A percentile compares a stretch with the other conserved stretches of the same genome.
Conservation (phyloP, 2,329 filamentous ascomycete species). For the Emergomyces pasteurianus region DNA sequence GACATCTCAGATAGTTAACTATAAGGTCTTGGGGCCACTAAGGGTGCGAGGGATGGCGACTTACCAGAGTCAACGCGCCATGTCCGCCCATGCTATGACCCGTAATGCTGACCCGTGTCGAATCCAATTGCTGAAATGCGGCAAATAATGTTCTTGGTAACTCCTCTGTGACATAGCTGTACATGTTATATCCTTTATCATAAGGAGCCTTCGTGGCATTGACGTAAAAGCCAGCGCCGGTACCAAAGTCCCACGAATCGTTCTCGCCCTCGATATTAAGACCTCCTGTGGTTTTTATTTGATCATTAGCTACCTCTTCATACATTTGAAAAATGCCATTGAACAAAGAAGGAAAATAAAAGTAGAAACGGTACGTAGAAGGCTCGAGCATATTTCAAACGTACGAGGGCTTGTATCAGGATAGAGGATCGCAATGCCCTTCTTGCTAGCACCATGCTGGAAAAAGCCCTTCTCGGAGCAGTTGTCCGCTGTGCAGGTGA, state of each 20-base stretch:
- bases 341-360: neutral
- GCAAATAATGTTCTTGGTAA: constrained; percentile 66
- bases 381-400: constrained; percentile 15
- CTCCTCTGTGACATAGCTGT: constrained; percentile 80
- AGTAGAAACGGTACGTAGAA: neutral
- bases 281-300: constrained; percentile 42
- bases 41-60: constrained; percentile 4
- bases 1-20: neutral
- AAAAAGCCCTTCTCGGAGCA: constrained; percentile 76
- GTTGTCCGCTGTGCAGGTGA: constrained; percentile 87
- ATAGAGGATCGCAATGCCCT: constrained; percentile 84
- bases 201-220: constrained; percentile 70
- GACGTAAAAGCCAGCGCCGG: constrained; percentile 87
- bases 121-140: constrained; percentile 62
- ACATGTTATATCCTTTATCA: constrained; percentile 77
- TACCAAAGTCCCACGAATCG: constrained; percentile 83
- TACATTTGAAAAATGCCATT: neutral
- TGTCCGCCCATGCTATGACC: constrained; percentile 98
- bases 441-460: constrained; percentile 65
- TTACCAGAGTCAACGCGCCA: constrained; percentile 71
- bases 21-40: neutral
- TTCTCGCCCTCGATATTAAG: constrained; percentile 72
- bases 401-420: constrained; percentile 86
- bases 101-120: constrained; percentile 62
- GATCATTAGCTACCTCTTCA: neutral